Percentiles rank a stretch among this genome's conserved stretches.
phyloP scores from a whole-genome alignment of 371 early-diverging fungal species.

The Circinella minor region DNA sequence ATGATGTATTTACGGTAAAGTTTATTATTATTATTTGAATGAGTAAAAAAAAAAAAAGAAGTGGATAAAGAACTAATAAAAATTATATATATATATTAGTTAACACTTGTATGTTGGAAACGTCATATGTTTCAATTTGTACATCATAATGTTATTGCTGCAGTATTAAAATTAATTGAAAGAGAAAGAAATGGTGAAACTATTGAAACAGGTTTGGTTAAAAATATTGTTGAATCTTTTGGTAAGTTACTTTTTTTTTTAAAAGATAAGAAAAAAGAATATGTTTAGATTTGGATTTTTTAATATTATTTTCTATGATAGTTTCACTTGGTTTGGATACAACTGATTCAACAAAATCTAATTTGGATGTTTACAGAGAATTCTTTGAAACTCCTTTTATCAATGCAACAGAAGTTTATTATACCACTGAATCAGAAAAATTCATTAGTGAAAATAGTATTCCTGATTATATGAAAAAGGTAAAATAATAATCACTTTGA shows the following conservation, averaged over 20 bases:
- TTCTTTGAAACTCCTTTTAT: slow-evolving; percentile 86
- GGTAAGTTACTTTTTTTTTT: slow-evolving; percentile 45
- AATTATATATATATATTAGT: slow-evolving; percentile 45
- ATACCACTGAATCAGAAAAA: slow-evolving; percentile 83
- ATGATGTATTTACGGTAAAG: slow-evolving; percentile 91
- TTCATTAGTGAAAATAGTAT: slow-evolving; percentile 88
- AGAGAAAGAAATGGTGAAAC: slow-evolving; percentile 90
- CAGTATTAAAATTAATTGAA: slow-evolving; percentile 83
- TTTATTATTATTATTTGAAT: neutral
- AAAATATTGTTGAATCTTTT: slow-evolving; percentile 89
- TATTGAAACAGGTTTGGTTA: slow-evolving; percentile 85
- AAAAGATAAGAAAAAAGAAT: too few relatives aligned
- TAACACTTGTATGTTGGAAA: slow-evolving; percentile 88
- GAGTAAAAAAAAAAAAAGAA: too few relatives aligned
- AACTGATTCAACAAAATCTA: slow-evolving; percentile 77
- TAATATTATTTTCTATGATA: slow-evolving; percentile 23
- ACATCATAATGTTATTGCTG: slow-evolving; percentile 78
- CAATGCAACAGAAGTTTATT: slow-evolving; percentile 81
- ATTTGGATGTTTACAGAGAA: slow-evolving; percentile 84
- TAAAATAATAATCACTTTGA: slow-evolving; percentile 12
- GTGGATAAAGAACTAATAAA: neutral
- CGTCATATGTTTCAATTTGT: slow-evolving; percentile 83
- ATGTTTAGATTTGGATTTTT: neutral
- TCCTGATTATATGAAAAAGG: slow-evolving; percentile 93
- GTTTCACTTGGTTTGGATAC: slow-evolving; percentile 86